These are phyloP conservation scores for Vanrija pseudolonga DNA, from an alignment of 1,284 basidiomycete genomes.

Conservation along the genomic window DNA sequence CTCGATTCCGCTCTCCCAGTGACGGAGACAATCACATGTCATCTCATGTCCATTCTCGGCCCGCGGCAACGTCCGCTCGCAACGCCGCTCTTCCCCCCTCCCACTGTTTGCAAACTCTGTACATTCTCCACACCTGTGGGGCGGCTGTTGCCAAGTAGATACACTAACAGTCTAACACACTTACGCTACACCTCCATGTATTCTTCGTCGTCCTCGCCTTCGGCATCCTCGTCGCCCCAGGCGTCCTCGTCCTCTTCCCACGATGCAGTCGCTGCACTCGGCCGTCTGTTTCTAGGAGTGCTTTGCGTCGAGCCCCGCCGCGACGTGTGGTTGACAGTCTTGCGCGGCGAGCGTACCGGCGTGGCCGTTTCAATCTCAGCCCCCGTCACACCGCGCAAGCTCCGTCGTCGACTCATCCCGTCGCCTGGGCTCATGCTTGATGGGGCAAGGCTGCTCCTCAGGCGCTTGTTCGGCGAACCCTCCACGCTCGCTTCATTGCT, in stretches of 20 bases:
- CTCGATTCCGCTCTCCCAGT: too few relatives aligned
- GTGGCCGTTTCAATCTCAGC: background rate
- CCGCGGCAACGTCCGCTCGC: too few relatives aligned
- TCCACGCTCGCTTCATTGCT: background rate
- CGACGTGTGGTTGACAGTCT: too few relatives aligned
- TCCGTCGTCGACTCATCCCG: background rate
- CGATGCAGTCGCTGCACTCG: background rate
- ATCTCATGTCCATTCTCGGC: too few relatives aligned
- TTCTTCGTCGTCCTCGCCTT: conserved; percentile 3
- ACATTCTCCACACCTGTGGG: background rate
- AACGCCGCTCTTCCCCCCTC: too few relatives aligned
- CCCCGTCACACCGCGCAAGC: background rate
- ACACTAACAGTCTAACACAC: background rate
- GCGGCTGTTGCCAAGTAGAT: background rate
- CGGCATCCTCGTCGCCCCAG: conserved; percentile 7
- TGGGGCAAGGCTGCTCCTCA: background rate
- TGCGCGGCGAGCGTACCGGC: too few relatives aligned
- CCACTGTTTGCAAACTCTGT: background rate
- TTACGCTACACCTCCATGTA: background rate
- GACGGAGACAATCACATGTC: too few relatives aligned
- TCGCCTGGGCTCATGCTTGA: background rate
- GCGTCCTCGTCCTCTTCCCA: background rate
- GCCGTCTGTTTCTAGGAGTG: background rate
- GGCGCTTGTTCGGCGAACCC: background rate
- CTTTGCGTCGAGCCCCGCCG: background rate